Evolutionary conservation across 2,329 filamentous ascomycete species (phyloP), one percentile per base, ranked within the genome.

Genomic region (Gaeumannomyces sp.): DNA sequence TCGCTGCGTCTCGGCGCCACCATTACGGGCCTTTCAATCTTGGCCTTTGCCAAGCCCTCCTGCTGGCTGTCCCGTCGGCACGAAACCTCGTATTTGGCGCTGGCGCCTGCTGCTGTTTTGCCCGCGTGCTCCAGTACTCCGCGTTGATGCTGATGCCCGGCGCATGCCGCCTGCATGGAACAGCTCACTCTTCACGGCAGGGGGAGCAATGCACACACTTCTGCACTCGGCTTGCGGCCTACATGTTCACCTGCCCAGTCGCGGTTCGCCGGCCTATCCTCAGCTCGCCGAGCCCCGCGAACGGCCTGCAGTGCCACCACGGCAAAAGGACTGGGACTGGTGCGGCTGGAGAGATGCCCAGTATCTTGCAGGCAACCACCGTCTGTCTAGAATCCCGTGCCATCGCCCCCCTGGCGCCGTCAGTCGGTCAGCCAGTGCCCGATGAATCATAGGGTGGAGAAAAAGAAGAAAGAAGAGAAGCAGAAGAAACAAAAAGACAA

Each of bases 71-170:
- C 3, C 45, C 22, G 1, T 53, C 3, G 45, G 45, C 45, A 25
- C 45, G 25, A 53, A 53, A 53, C 45, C 45, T 53, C 45, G 45
- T 53, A 53, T 53, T 19, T 25, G 22, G 22, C 45, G 5, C 45
- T 53, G 45, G 16, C 38, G 16, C 38, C 45, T 53, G 45, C 45
- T 53, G 66, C 65, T 31, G 63, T 68, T 3, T 45, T 19, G 38
- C 14, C 38, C 13, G 45, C 45, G n/a, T 38, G 45, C 45, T n/a
- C 7, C 45, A 53, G 45, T 7, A 3, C 45, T 53, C n/a, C 25
- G 45, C 45, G 22, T 10, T 53, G 4, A n/a, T 53, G n/a, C 45
- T 53, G 45, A 53, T 53, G 45, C 22, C 45, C 45, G 22, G 45
- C 45, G 22, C 45, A 53, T 53, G 45, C n/a, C 7, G 45, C 22